A percentile compares a stretch with the other conserved stretches of the same genome.
Evolutionary conservation across 441 rosid genomes (phyloP).

Genomic region (Manihot esculenta): DNA sequence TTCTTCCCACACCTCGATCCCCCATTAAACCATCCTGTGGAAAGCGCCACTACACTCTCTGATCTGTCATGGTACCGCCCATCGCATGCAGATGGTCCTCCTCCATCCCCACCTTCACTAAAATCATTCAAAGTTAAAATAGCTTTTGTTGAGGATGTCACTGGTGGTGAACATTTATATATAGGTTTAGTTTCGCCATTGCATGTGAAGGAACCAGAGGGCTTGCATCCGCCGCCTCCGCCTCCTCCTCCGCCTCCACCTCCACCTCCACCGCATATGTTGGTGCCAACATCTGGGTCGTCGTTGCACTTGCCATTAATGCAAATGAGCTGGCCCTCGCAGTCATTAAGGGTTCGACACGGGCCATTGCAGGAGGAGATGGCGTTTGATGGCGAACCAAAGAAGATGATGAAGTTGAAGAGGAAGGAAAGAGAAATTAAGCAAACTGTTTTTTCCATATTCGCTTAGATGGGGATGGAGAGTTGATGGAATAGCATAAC

Average conservation of each 20-base stretch:
- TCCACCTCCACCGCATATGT: constrained; percentile 29
- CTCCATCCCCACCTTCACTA: constrained; percentile 33
- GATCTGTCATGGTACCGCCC: constrained; percentile 21
- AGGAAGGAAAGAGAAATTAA: constrained; percentile 4
- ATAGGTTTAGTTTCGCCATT: not conserved
- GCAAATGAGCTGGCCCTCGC: constrained; percentile 39
- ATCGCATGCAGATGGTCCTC: constrained; percentile 34
- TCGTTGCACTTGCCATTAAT: constrained; percentile 33
- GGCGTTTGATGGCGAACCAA: constrained; percentile 17
- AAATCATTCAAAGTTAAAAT: constrained; percentile 36
- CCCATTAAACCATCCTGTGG: constrained; percentile 35
- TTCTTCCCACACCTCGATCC: constrained; percentile 34
- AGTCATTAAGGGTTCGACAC: constrained; percentile 33
- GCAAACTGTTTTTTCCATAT: not conserved
- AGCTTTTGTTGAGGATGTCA: constrained; percentile 30
- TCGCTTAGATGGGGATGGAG: not conserved
- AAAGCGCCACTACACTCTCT: constrained; percentile 31
- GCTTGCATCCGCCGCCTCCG: constrained; percentile 30
- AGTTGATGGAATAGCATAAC: not conserved
- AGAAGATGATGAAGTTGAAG: not conserved
- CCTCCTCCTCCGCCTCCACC: constrained; percentile 37
- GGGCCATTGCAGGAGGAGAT: constrained; percentile 36
- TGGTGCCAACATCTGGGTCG: constrained; percentile 34
- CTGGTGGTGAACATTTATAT: constrained; percentile 36
- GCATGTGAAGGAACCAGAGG: constrained; percentile 28